Evolutionary conservation across 768 basidiomycete genomes (phyloP).

Genomic region (Phlebiopsis gigantea): DNA sequence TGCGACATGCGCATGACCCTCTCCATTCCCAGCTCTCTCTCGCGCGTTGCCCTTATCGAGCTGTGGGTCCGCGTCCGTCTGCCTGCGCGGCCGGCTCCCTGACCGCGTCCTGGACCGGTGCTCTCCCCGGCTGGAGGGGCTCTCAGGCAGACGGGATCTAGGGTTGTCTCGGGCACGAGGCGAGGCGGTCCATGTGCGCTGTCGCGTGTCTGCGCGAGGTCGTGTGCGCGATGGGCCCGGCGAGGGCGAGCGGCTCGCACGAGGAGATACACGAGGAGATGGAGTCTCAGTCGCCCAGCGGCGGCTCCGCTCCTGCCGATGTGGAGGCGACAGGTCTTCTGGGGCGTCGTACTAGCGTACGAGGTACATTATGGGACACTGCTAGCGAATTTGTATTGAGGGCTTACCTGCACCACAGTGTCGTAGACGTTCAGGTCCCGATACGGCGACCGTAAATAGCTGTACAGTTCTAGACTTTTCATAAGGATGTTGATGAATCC

Average conservation of each 20-base stretch:
- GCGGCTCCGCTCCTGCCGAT: constrained; percentile 20
- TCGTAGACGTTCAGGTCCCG: constrained; percentile 83
- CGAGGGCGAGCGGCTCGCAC: constrained; percentile 21
- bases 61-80: neutral
- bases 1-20: neutral
- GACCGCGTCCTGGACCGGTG: neutral
- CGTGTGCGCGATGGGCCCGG: constrained; percentile 19
- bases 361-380: neutral
- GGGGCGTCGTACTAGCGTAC: constrained; percentile 56
- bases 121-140: neutral
- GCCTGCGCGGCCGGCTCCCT: neutral
- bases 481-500: neutral
- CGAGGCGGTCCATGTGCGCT: neutral
- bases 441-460: constrained; percentile 84
- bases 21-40: neutral
- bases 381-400: neutral
- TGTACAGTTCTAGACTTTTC: constrained; percentile 69
- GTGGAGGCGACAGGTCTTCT: constrained; percentile 34
- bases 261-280: constrained; percentile 21
- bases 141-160: neutral
- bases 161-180: neutral
- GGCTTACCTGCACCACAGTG: constrained; percentile 64
- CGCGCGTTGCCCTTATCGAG: neutral
- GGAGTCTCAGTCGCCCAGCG: constrained; percentile 24
- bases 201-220: neutral